Evolutionary conservation across 2,329 filamentous ascomycete species (phyloP), one percentile per base, ranked within the genome.

Genomic region (Ceratocystis eucalypticola): DNA sequence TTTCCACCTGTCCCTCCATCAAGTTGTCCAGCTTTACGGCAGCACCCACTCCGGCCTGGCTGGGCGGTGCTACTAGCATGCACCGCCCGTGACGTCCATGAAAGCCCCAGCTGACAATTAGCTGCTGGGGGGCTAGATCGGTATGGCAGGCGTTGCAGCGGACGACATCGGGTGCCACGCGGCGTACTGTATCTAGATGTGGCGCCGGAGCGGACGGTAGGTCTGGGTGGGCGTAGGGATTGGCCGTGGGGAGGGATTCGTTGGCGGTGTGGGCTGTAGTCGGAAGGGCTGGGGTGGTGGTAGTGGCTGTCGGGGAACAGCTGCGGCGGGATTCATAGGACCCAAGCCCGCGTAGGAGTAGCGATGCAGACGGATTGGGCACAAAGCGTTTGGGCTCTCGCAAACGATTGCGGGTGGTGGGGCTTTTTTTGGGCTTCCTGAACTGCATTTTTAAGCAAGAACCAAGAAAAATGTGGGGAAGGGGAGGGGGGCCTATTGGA

Each of bases 71-170:
- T 62, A 87, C 82, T 62, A 88, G 79, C 71, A 82, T 85, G 12
- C 84, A 85, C 28, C 84, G 80, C 5, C 85, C 85, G 73, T 86
- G 80, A 22, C 84, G 83, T 20, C 85, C 85, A 0, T 81, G 85
- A 75, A 88, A 88, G 69, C 83, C 82, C 72, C 87, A 87, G 69
- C 80, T 84, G 48, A 88, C 79, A 68, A 88, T 82, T 72, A 87
- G 84, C 12, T 80, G 78, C 17, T 77, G 73, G 71, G 84, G 83
- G 20, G 83, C 84, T n/a, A 88, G 73, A 73, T 88, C 83, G 65
- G 80, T 76, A 12, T 82, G 78, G 76, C 85, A 88, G 62, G 74
- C 77, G 44, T 77, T 76, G 74, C 85, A 88, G 69, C 83, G 80
- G 62, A 88, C 64, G 69, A 68, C 61, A 15, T 30, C 44, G 17